phyloP scores from a whole-genome alignment of 805 yeast genomes.

The Lipomyces starkeyi region DNA sequence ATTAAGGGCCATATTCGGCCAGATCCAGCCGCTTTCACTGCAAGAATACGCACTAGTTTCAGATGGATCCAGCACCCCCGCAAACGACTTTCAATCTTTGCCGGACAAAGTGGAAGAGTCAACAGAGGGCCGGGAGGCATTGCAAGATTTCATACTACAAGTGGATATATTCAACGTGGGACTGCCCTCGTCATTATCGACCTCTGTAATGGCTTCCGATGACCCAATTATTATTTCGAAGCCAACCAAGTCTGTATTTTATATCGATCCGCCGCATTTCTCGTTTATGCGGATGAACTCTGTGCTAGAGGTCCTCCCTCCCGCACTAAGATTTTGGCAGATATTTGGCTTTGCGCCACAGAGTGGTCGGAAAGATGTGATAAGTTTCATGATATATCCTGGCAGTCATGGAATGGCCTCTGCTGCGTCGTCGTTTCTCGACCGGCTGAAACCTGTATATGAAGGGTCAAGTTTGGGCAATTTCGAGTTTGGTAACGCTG shows the following conservation, averaged over 20 bases:
- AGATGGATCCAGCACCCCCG: constrained; percentile 12
- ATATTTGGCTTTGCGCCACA: constrained; percentile 48
- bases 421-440: constrained; percentile 40
- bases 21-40: constrained; percentile 22
- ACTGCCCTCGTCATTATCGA: not conserved
- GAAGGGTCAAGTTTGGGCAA: constrained; percentile 48
- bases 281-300: constrained; percentile 42
- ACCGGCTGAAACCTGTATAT: constrained; percentile 43
- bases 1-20: constrained; percentile 24
- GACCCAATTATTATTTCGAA: constrained; percentile 8
- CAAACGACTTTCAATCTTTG: not conserved
- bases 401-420: constrained; percentile 38
- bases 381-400: constrained; percentile 43
- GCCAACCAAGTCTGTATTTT: constrained; percentile 16
- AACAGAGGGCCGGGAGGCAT: constrained; percentile 2
- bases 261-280: constrained; percentile 44
- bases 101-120: constrained; percentile 7
- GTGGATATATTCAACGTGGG: constrained; percentile 18
- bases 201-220: not conserved
- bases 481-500: constrained; percentile 32
- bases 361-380: constrained; percentile 43
- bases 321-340: constrained; percentile 51
- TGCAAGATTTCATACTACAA: constrained; percentile 19
- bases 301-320: constrained; percentile 46
- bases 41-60: constrained; percentile 25